Base-by-base conservation (phyloP, 1,139 yeast species). In the Yamadazyma kanchanaburiensis region DNA sequence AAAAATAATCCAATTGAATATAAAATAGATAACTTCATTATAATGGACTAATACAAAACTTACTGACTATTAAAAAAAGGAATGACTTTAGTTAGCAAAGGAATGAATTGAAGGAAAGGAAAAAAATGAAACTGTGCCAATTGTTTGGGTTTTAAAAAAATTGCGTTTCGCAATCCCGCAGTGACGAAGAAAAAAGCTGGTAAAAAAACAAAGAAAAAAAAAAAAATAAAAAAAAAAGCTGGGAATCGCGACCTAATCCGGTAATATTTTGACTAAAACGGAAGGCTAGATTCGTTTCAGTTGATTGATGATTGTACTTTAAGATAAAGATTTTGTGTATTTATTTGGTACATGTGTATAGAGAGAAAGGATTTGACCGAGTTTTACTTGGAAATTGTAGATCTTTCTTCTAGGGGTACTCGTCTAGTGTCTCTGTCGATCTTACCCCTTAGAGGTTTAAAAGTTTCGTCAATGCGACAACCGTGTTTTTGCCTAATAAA, bases 21-120 rank as follows among this genome's bases (percentile, higher is more conserved):
- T 25, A 55, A 53, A 12, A 28, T 26, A 12, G 47, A 38, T 26
- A 49, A 48, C 32, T 37, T 46, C 53, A 49, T 49, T 15, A 14
- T 26, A n/a, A 12, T 13, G 16, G 19, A 27, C 21, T 12, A 20
- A 15, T 27, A 24, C 27, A 6, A 10, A n/a, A 14, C 10, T 7
- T 14, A 10, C 20, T 4, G 16, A 21, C n/a, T 14, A 23, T 18
- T 25, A 26, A 22, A 29, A 22, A 29, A 45, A 43, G 48, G 49
- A 45, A 43, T 37, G 48, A 44, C 48, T 40, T 34, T 28, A 40
- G 49, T 45, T 43, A 35, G 49, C 12, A 17, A 21, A 21, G 17
- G 21, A 15, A 18, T 16, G 26, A 18, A 24, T 11, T 13, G 6
- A 15, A 4, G 15, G 12, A 14, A 23, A 14, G 25, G 9, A 30